Base-by-base conservation (phyloP, 495 filamentous ascomycete species). In the Penicillium pancosmium region DNA sequence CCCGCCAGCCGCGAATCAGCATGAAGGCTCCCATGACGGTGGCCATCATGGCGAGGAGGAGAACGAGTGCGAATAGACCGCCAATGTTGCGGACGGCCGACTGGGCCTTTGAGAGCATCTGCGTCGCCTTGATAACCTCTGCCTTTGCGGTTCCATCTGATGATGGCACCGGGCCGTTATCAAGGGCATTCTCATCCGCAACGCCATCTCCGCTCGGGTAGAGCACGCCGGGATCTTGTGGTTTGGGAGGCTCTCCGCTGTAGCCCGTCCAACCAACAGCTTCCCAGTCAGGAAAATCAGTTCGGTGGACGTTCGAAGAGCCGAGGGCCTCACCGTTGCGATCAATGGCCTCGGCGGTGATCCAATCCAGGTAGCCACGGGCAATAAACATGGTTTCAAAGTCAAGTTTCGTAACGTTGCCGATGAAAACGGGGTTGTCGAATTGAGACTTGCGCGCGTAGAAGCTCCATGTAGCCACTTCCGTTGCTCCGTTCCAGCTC, bases 401-500 rank as follows among this genome's bases (percentile, higher is more conserved):
- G 36, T 68, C 68, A 4, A 33, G 40, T 18, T 65, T 69, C 12
- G 64, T 43, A 16, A 61, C 55, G 10, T 70, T 67, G 6, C 66
- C 64, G n/a, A 73, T 50, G 11, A 68, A 52, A 1, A 70, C 62
- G 2, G 68, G 60, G 23, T 33, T 34, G 40, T 68, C 61, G 33
- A 69, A 65, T 40, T 71, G 56, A 3, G 63, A 64, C 9, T 67
- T 65, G 40, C 58, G 67, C 19, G 69, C 74, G 55, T 75, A 74
- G 54, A 80, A 68, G 12, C 67, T 55, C 70, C 73, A 80, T 18
- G n/a, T 49, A 2, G 56, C 68, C 10, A 80, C 68, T 38, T 78
- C 76, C 7, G 77, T 80, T 10, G 77, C 77, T 5, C 77, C 77
- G 43, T 80, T 80, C 77, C 77, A 80, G 64, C 70, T 75, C 44